Percentiles rank a stretch among this genome's conserved stretches.
phyloP scores from a whole-genome alignment of 192 early-diverging fungal species.

The Chytriomyces confervae region DNA sequence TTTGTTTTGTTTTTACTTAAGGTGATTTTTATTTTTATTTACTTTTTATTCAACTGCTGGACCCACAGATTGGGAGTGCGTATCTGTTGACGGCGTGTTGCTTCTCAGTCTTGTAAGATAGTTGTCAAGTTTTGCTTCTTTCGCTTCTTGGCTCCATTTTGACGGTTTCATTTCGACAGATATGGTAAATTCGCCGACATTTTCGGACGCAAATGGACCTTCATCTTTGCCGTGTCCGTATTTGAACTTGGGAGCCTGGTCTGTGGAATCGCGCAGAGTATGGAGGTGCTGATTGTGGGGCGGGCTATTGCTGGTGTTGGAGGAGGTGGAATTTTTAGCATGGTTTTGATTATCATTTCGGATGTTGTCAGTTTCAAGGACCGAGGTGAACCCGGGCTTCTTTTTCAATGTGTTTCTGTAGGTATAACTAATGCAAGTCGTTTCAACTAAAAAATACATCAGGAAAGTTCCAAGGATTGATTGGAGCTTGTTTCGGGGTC shows the following conservation, averaged over 20 bases:
- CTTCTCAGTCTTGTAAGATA: conserved; percentile 48
- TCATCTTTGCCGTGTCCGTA: conserved; percentile 69
- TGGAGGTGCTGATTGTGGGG: conserved; percentile 68
- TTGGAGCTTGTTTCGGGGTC: conserved; percentile 75
- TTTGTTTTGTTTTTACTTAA: neutral
- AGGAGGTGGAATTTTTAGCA: conserved; percentile 76
- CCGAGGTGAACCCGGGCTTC: conserved; percentile 26
- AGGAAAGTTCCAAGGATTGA: conserved; percentile 73
- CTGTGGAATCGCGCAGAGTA: conserved; percentile 66
- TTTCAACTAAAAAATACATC: conserved; percentile 44
- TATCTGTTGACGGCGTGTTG: conserved; percentile 71
- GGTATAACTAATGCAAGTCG: neutral
- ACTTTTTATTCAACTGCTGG: conserved; percentile 38
- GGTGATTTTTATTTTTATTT: neutral
- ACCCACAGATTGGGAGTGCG: conserved; percentile 75
- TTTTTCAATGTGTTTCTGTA: neutral
- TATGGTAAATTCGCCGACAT: conserved; percentile 87
- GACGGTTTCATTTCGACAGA: neutral
- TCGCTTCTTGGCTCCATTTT: neutral
- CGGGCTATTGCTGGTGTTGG: conserved; percentile 75
- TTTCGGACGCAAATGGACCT: conserved; percentile 77
- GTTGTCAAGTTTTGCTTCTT: conserved; percentile 33
- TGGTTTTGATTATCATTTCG: conserved; percentile 80
- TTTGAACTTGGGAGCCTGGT: conserved; percentile 79
- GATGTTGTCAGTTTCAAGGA: conserved; percentile 74